Conservation (phyloP, 2,329 filamentous ascomycete genomes). For the Fusarium siculi region DNA sequence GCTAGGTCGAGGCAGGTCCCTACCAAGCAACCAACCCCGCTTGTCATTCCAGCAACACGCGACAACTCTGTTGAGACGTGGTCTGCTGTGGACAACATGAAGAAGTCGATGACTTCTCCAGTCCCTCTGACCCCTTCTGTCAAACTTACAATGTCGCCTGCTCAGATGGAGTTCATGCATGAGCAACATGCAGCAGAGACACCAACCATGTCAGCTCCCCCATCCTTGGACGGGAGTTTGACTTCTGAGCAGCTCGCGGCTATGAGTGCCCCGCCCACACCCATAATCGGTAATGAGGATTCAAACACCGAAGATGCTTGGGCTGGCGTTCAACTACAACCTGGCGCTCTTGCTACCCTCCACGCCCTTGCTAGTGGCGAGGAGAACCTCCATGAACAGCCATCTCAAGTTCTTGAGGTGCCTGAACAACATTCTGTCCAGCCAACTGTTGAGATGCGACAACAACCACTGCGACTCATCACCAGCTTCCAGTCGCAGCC, state of each 20-base stretch:
- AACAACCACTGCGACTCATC: constrained; percentile 62
- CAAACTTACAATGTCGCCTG: constrained; percentile 79
- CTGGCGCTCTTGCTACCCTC: constrained; percentile 82
- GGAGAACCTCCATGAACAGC: constrained; percentile 69
- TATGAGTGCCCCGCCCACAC: constrained; percentile 86
- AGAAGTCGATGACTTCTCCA: constrained; percentile 63
- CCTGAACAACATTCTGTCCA: constrained; percentile 42
- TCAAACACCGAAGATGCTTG: constrained; percentile 70
- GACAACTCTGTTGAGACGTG: constrained; percentile 52
- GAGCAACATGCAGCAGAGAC: constrained; percentile 71
- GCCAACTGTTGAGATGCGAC: constrained; percentile 57
- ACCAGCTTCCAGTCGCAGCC: constrained; percentile 51
- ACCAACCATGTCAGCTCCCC: constrained; percentile 81
- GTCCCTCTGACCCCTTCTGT: constrained; percentile 72
- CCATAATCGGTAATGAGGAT: constrained; percentile 71
- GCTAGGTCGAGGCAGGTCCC: constrained; percentile 56
- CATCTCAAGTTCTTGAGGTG: constrained; percentile 57
- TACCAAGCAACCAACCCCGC: constrained; percentile 52
- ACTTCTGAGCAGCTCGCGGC: constrained; percentile 87
- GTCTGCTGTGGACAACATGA: constrained; percentile 57
- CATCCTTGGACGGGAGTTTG: constrained; percentile 89
- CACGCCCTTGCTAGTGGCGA: constrained; percentile 74
- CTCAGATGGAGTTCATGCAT: constrained; percentile 76
- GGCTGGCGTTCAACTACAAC: constrained; percentile 79
- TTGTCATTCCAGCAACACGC: constrained; percentile 62